Evolutionary conservation across 148 eudicot genomes (phyloP).

Genomic region (Rhododendron molle): DNA sequence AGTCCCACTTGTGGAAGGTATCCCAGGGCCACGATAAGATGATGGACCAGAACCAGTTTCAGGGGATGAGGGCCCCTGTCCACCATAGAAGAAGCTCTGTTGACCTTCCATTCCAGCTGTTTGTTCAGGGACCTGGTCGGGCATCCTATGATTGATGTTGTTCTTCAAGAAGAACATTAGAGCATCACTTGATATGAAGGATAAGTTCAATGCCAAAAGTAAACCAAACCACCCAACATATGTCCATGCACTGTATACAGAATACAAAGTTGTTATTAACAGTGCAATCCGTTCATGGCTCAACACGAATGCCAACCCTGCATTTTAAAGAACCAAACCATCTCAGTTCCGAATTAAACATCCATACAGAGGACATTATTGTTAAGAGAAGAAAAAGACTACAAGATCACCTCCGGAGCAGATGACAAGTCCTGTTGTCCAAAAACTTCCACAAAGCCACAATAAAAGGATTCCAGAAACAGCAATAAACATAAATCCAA

Average conservation of each 20-base stretch:
- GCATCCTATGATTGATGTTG: conserved; percentile 49
- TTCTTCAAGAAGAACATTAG: conserved; percentile 62
- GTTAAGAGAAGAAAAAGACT: neutral
- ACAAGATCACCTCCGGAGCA: conserved; percentile 54
- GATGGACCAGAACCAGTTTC: conserved; percentile 47
- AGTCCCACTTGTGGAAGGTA: conserved; percentile 81
- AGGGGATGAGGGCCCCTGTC: conserved; percentile 32
- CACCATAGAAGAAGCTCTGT: conserved; percentile 36
- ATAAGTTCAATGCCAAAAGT: conserved; percentile 60
- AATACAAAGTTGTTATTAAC: conserved; percentile 55
- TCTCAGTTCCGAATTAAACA: neutral
- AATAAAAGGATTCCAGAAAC: conserved; percentile 30
- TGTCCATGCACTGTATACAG: conserved; percentile 76
- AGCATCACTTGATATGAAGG: conserved; percentile 85
- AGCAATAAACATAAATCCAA: conserved; percentile 38
- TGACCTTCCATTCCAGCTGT: conserved; percentile 55
- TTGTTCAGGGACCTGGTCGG: conserved; percentile 38
- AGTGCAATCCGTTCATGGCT: conserved; percentile 68
- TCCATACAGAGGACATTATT: conserved; percentile 2
- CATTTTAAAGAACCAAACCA: conserved; percentile 23
- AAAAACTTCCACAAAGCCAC: conserved; percentile 61
- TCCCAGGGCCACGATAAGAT: conserved; percentile 58
- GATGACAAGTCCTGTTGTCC: conserved; percentile 43
- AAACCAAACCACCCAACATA: conserved; percentile 86
- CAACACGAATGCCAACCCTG: conserved; percentile 69